Evolutionary conservation across 495 filamentous ascomycete species (phyloP).

Genomic region (Friedmanniomyces simplex): DNA sequence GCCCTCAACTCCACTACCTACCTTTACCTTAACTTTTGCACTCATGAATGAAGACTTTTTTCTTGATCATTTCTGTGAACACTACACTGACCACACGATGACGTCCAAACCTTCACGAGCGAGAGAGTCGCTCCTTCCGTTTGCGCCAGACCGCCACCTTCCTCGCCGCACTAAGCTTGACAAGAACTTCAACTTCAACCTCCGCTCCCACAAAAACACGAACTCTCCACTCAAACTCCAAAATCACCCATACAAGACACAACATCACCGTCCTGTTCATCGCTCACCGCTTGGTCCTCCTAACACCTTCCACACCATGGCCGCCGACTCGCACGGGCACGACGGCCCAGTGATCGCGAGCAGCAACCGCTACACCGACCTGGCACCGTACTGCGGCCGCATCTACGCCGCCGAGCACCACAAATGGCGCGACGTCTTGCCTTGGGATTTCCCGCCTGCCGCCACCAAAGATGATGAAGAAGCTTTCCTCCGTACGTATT

Average conservation of each 20-base stretch:
- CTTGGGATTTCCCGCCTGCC: conserved; percentile 14
- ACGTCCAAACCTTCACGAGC: not conserved
- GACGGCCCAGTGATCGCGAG: conserved; percentile 10
- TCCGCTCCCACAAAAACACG: not conserved
- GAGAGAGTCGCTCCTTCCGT: conserved; percentile 3
- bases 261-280: not conserved
- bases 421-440: conserved; percentile 10
- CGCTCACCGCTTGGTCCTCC: not conserved
- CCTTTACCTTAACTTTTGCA: too few relatives aligned
- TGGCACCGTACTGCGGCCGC: conserved; percentile 11
- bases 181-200: not conserved
- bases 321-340: not conserved
- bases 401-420: conserved; percentile 8
- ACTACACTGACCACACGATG: not conserved
- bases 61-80: too few relatives aligned
- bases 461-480: conserved; percentile 10
- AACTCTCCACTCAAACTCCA: not conserved
- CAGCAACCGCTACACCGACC: conserved; percentile 16
- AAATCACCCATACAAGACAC: not conserved
- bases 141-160: not conserved
- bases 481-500: conserved; percentile 7
- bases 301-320: not conserved
- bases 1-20: not conserved
- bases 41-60: too few relatives aligned
- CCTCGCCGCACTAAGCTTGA: not conserved